Evolutionary conservation across 345 rosid genomes (phyloP).

Genomic region (Dipteronia sinensis): DNA sequence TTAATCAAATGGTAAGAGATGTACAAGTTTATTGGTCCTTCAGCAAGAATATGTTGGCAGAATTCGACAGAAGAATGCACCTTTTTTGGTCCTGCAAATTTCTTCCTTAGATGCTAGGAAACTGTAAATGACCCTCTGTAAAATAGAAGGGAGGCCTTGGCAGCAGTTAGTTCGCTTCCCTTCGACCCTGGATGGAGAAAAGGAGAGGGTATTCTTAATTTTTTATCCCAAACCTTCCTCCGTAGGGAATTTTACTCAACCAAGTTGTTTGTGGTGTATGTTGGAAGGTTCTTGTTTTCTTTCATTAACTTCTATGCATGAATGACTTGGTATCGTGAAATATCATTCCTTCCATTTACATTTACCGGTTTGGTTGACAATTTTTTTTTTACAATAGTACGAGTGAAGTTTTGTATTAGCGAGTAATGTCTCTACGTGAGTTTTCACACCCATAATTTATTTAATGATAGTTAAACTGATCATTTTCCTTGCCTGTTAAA

Average conservation of each 20-base stretch:
- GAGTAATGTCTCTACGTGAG: background rate
- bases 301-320: background rate
- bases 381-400: background rate
- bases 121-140: background rate
- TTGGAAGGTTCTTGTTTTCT: background rate
- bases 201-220: background rate
- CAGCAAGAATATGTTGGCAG: background rate
- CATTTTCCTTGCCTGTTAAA: constrained; percentile 10
- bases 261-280: background rate
- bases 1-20: background rate
- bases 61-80: background rate
- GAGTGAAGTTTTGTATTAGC: background rate
- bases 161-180: background rate
- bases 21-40: background rate
- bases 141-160: background rate
- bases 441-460: background rate
- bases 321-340: background rate
- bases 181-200: background rate
- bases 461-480: constrained; percentile 12
- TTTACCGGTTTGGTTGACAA: background rate
- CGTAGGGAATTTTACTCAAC: background rate
- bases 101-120: background rate
- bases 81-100: background rate
- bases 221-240: background rate
- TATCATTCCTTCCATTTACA: background rate